Evolutionary conservation across 2,329 filamentous ascomycete genomes (phyloP), one percentile per base, ranked within the genome.

Genomic region (Botrytis hyacinthi): DNA sequence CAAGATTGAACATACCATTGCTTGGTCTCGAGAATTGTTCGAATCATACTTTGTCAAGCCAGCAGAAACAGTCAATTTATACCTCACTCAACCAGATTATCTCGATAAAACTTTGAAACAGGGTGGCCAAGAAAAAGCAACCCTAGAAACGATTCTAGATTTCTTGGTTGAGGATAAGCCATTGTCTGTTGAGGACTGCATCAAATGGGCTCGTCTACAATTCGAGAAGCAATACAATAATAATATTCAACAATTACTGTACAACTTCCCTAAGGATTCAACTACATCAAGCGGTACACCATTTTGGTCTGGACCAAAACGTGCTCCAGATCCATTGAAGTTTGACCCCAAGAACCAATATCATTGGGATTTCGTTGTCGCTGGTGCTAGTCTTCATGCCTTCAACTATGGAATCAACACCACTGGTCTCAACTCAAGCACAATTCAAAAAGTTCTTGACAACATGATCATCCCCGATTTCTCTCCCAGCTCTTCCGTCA

Each of bases 241-340:
- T 81, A 93, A 94, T 70, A 97, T 99, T 75, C 93, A 96, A 81
- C 96, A 99, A 83, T 86, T 99, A 70, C 86, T 99, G 48, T 97
- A 93, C 87, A 98, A 98, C 85, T 99, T 99, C 85, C 96, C 96
- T 75, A 97, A 97, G 84, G 95, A 98, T 81, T 92, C 94, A 0
- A 90, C 88, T 72, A 97, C 96, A 1, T 97, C 94, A 3, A 92
- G 89, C 54, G 96, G 96, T 46, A 93, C 95, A 76, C 92, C 90
- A 1, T 99, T 99, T 88, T 99, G 96, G 96, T 98, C 96, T 44
- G 95, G 96, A 18, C 96, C 96, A 67, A 99, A 99, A 89, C 94
- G 96, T 80, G 96, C 96, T 20, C 96, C 96, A 8, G 94, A 97
- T 76, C 88, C 95, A 76, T 87, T 98, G 81, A 95, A 93, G 82